phyloP scores from a whole-genome alignment of 2,329 filamentous ascomycete species.

The Orbilia blumenaviensis region DNA sequence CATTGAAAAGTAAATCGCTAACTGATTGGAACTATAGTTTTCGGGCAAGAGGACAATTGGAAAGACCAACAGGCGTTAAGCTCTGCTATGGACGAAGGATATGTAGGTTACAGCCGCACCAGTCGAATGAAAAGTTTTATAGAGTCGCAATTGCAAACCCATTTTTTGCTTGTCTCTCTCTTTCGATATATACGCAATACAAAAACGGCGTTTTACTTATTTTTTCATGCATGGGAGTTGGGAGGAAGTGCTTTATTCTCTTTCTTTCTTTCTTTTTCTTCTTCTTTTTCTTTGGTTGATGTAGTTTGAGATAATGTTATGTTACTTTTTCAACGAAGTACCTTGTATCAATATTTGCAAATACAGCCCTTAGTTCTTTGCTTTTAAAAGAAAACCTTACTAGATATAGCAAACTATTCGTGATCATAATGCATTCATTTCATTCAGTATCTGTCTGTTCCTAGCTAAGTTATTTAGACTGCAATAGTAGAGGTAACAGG shows the following conservation, averaged over 20 bases:
- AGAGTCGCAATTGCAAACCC: neutral
- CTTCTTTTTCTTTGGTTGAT: slow-evolving; percentile 2
- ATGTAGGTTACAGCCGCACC: slow-evolving; percentile 6
- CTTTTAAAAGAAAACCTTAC: neutral
- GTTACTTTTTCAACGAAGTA: slow-evolving; percentile 8
- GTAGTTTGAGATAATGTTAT: slow-evolving; percentile 4
- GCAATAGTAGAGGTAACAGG: neutral
- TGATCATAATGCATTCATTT: too few species aligned
- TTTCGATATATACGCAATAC: neutral
- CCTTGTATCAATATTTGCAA: slow-evolving; percentile 5
- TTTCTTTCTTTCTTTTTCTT: neutral
- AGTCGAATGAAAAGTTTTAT: slow-evolving; percentile 10
- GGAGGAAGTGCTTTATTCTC: slow-evolving; percentile 16
- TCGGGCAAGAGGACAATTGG: slow-evolving; percentile 93
- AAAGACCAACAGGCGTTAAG: slow-evolving; percentile 78
- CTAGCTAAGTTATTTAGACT: neutral
- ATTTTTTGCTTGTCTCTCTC: neutral
- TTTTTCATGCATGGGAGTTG: slow-evolving; percentile 28
- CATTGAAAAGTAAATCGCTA: neutral
- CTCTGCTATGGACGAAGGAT: neutral
- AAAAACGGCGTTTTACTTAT: slow-evolving; percentile 5
- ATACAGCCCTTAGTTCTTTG: neutral
- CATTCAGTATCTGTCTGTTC: neutral
- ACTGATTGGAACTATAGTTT: slow-evolving; percentile 66
- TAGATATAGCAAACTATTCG: too few species aligned